Conservation (phyloP, 1,284 basidiomycete species). For the Naganishia albida region DNA sequence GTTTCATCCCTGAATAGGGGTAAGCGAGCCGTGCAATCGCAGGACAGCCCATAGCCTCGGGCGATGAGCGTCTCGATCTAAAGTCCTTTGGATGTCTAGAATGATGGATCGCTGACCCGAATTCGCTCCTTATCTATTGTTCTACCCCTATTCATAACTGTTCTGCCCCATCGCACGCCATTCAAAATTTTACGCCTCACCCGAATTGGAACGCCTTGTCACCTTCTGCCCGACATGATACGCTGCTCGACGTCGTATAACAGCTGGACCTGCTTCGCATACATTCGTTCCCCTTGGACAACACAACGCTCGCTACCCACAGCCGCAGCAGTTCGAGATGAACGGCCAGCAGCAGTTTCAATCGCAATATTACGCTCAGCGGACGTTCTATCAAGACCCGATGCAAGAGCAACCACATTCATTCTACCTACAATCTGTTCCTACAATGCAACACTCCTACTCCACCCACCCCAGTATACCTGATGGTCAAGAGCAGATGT, state of each 20-base stretch:
- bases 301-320: neutral
- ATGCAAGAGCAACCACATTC: constrained; percentile 11
- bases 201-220: neutral
- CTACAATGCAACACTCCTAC: constrained; percentile 6
- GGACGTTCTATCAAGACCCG: constrained; percentile 19
- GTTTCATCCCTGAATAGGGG: constrained; percentile 5
- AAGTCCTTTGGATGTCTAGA: constrained; percentile 6
- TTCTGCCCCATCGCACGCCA: neutral
- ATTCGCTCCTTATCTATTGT: constrained; percentile 3
- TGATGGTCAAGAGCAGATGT: constrained; percentile 8
- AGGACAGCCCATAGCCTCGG: neutral
- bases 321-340: neutral
- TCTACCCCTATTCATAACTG: neutral
- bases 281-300: neutral
- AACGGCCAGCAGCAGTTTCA: neutral
- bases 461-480: neutral
- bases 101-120: neutral
- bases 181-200: neutral
- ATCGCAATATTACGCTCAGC: neutral
- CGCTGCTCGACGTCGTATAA: constrained; percentile 1
- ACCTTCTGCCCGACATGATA: constrained; percentile 1
- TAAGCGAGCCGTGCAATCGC: neutral
- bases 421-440: constrained; percentile 9
- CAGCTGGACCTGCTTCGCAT: neutral
- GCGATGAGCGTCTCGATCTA: neutral